phyloP scores from a whole-genome alignment of 169 alveolate species.

The Theileria parva region DNA sequence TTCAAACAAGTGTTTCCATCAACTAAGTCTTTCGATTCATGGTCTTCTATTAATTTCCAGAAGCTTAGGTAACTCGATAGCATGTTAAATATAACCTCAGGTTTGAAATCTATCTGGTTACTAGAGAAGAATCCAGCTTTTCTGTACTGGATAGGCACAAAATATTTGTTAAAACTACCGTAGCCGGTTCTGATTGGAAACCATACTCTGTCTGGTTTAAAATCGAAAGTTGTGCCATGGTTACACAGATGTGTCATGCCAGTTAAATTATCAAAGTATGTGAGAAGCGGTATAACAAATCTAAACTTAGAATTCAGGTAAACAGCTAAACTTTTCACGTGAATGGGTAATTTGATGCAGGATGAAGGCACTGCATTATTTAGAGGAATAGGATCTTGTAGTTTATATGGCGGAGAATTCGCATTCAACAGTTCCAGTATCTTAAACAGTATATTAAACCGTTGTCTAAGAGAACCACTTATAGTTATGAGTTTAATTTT shows the following conservation, averaged over 20 bases:
- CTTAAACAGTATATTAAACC: not conserved
- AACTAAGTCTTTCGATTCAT: not conserved
- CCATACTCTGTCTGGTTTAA: constrained; percentile 32
- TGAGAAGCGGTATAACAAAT: constrained; percentile 46
- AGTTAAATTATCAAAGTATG: not conserved
- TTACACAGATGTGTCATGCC: constrained; percentile 31
- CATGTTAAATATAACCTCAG: constrained; percentile 6
- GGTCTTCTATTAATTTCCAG: not conserved
- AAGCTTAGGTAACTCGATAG: not conserved
- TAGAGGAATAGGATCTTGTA: not conserved
- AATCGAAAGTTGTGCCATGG: constrained; percentile 7
- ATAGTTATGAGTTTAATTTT: not conserved
- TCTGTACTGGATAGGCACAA: constrained; percentile 30
- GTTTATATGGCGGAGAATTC: not conserved
- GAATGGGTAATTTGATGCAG: not conserved
- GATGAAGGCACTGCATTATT: not conserved
- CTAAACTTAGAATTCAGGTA: constrained; percentile 27
- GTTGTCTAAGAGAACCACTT: not conserved
- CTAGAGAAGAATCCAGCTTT: constrained; percentile 30
- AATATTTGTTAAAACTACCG: not conserved
- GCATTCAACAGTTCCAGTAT: not conserved
- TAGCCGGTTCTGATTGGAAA: constrained; percentile 19
- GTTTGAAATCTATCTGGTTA: constrained; percentile 18
- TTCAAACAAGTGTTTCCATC: not conserved
- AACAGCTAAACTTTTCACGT: constrained; percentile 19